Base-by-base conservation (phyloP, 345 rosid species). In the Eutrema heterophyllum region DNA sequence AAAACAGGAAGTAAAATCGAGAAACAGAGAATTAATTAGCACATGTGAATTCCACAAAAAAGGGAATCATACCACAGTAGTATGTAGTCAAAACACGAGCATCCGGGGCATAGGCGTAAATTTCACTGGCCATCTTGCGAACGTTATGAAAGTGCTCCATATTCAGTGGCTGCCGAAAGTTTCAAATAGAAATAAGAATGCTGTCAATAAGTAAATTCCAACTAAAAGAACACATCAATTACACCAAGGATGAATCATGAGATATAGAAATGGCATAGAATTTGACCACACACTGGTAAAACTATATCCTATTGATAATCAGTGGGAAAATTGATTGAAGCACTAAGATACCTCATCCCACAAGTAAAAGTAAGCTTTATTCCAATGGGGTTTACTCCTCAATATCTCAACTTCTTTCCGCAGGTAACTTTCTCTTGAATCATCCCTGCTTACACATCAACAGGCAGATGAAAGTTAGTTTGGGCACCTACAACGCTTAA, bases 61-160 rank as follows among this genome's bases (percentile, higher is more conserved):
- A 36, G 49, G 66, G 65, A 67, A 53, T 49, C 87, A 54, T 76
- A 89, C 97, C 99, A 74, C 90, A 89, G 75, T 94, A 94, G 74
- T 94, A 94, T 15, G 97, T 89, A 61, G 97, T 94, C 79, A 91
- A 83, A 62, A 94, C 84, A 68, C 98, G 97, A 50, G 98, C 97
- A 82, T 94, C 98, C 2, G 96, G 93, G 46, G 98, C 97, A 71
- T 89, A 87, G 16, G 90, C 84, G 73, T 87, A 90, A 81, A 94
- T 84, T 78, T 88, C 90, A 78, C 89, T 83, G 21, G 98, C 98
- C 91, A 91, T 83, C 67, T 69, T 86, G 79, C 97, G 86, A 54
- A 94, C 77, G 57, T 85, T 86, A 52, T 85, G 81, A 64, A 89
- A 94, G 66, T 94, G 98, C 74, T 91, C 97, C 85, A 88, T 82